Evolutionary conservation across 164 flowering plant genomes (phyloP), one percentile per base, ranked within the genome.

Genomic region (Magnolia officinalis): DNA sequence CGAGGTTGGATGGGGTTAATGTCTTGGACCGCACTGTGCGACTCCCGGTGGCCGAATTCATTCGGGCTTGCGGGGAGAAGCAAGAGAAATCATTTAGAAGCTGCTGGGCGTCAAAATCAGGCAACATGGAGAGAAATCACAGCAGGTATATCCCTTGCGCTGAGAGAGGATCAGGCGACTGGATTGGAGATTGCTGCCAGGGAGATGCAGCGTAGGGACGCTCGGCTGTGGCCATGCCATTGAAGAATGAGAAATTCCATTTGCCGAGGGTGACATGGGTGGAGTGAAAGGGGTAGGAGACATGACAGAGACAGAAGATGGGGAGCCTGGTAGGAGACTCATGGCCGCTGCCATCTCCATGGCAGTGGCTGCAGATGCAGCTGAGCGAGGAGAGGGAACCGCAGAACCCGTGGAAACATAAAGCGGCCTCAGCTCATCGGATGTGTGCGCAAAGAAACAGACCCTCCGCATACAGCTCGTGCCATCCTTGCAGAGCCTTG

Each of bases 401-500:
- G 92, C 98, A 59, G 94, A 93, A 20, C 99, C 98, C 50, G 99
- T 91, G 6, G 98, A 95, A 20, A 92, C 88, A 73, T 89, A 95
- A 18, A 93, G 77, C 1, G 98, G 98, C 0, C 98, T 84, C 18
- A 95, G 89, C 77, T 95, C 98, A 37, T 93, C 97, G 14, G 88
- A 73, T 1, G 87, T 90, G 81, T 95, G 98, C 0, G 98, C 98
- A 80, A 95, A 95, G 83, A 95, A 95, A 82, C 98, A 95, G 8
- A 95, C 98, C 65, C 98, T 80, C 67, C 98, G 75, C 18, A 81
- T 78, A 70, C 98, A 95, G 75, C 75, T 76, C 11, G 88, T 84
- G 13, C 98, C 98, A 72, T 95, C 98, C 74, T 95, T 95, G 84
- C 98, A 95, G 1, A 93, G 91, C 10, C 98, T 86, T 1, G 98